Evolutionary conservation across 2,329 filamentous ascomycete genomes (phyloP).

Genomic region (Tolypocladium tundrense): DNA sequence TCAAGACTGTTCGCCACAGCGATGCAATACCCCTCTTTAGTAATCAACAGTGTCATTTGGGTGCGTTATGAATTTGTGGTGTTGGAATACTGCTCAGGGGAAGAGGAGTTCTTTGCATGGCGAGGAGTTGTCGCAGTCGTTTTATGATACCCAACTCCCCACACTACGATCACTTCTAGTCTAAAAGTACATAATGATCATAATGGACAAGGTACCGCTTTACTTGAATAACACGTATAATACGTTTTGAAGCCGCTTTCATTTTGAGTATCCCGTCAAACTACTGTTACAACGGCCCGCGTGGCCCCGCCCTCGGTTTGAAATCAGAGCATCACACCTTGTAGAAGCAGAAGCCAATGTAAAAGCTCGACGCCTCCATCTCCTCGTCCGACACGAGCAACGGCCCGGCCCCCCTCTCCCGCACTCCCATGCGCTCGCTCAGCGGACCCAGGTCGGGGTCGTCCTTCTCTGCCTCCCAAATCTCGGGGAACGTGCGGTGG

Average conservation of each 20-base stretch:
- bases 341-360: slow-evolving; percentile 94
- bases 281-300: neutral
- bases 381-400: slow-evolving; percentile 74
- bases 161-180: neutral
- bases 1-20: neutral
- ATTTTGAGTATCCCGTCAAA: neutral
- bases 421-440: slow-evolving; percentile 92
- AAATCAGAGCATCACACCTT: slow-evolving; percentile 54
- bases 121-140: slow-evolving; percentile 11
- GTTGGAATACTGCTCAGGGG: neutral
- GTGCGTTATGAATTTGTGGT: neutral
- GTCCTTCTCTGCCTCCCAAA: slow-evolving; percentile 87
- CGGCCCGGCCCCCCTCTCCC: slow-evolving; percentile 55
- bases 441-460: slow-evolving; percentile 70
- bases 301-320: too few relatives aligned
- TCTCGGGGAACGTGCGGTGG: slow-evolving; percentile 78
- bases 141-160: slow-evolving; percentile 22
- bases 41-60: neutral
- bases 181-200: neutral
- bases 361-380: slow-evolving; percentile 86
- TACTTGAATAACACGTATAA: neutral
- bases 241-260: neutral
- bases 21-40: slow-evolving; percentile 1
- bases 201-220: neutral
- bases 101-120: slow-evolving; percentile 5